Percentiles rank a stretch among this genome's conserved stretches.
phyloP scores from a whole-genome alignment of 2,329 filamentous ascomycete genomes.

The Allantophomopsis lycopodina region DNA sequence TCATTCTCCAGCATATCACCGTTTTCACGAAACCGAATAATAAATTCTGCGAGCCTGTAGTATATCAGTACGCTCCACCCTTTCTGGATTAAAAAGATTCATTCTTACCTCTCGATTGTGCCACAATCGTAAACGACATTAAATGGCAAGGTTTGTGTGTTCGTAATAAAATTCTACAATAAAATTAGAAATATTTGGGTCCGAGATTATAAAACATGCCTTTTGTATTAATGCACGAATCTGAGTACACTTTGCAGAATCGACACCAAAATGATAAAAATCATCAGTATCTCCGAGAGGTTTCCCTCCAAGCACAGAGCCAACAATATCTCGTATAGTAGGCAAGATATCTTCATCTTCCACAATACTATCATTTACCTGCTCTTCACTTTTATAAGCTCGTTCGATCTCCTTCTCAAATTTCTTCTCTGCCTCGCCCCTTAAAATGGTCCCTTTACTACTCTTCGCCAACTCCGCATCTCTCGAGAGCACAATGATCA shows the following conservation, averaged over 20 bases:
- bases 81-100: neutral
- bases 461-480: constrained; percentile 34
- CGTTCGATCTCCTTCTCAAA: constrained; percentile 31
- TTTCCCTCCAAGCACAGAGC: constrained; percentile 14
- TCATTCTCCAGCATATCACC: constrained; percentile 13
- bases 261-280: constrained; percentile 42
- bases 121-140: constrained; percentile 48
- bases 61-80: neutral
- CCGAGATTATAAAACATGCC: no score
- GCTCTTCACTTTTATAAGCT: constrained; percentile 23
- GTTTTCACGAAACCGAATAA: constrained; percentile 19
- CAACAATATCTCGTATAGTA: constrained; percentile 20
- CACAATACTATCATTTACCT: constrained; percentile 5
- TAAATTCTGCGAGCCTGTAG: constrained; percentile 3
- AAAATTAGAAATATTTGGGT: no score
- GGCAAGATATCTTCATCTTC: constrained; percentile 21
- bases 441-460: constrained; percentile 47
- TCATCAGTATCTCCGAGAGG: constrained; percentile 25
- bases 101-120: constrained; percentile 24
- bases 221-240: constrained; percentile 21
- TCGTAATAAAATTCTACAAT: no score
- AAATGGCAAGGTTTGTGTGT: constrained; percentile 25
- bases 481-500: constrained; percentile 28
- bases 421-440: constrained; percentile 32
- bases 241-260: constrained; percentile 26